phyloP scores from a whole-genome alignment of 768 basidiomycete species.

The Chalciporus chontae region DNA sequence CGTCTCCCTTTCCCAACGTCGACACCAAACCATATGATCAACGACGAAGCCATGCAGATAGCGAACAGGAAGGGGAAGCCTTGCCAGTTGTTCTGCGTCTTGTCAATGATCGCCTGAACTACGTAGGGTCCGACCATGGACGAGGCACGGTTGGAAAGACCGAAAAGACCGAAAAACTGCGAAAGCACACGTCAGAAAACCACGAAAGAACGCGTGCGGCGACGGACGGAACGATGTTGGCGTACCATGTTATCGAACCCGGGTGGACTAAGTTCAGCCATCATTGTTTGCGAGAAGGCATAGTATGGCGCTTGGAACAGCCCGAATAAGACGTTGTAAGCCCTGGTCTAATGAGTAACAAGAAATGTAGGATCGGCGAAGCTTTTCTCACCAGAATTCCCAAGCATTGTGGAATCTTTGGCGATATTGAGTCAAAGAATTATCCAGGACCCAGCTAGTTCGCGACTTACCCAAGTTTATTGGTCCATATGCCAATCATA shows the following conservation, averaged over 20 bases:
- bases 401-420: slow-evolving; percentile 71
- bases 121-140: slow-evolving; percentile 86
- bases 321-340: slow-evolving; percentile 77
- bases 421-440: background rate
- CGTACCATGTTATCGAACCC: slow-evolving; percentile 80
- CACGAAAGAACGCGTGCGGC: background rate
- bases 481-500: slow-evolving; percentile 82
- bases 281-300: slow-evolving; percentile 83
- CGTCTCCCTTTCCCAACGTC: slow-evolving; percentile 60
- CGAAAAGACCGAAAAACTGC: slow-evolving; percentile 85
- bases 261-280: slow-evolving; percentile 84
- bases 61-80: slow-evolving; percentile 85
- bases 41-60: slow-evolving; percentile 58
- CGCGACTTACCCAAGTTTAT: slow-evolving; percentile 57
- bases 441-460: background rate
- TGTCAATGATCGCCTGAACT: slow-evolving; percentile 77
- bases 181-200: too few relatives aligned
- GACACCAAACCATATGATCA: slow-evolving; percentile 76
- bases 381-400: slow-evolving; percentile 72
- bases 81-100: slow-evolving; percentile 70
- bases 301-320: slow-evolving; percentile 87
- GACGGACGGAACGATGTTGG: background rate
- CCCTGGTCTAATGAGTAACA: slow-evolving; percentile 38
- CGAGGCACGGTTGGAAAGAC: slow-evolving; percentile 80
- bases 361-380: background rate